Percentiles rank a stretch among this genome's conserved stretches.
phyloP scores from a whole-genome alignment of 148 eudicot genomes.

The Talinum fruticosum region DNA sequence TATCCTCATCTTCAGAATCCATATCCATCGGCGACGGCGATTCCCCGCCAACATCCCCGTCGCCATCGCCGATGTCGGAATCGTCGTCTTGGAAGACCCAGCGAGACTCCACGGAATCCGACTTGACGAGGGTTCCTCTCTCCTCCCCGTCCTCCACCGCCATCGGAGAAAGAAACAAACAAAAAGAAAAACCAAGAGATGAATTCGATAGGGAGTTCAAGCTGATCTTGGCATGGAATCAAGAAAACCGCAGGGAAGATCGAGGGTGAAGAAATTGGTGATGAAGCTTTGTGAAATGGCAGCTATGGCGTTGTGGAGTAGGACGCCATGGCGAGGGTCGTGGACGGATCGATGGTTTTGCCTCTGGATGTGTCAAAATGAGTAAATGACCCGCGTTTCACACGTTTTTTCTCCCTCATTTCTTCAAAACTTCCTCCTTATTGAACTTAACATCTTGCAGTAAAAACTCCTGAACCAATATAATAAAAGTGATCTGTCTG shows the following conservation, averaged over 20 bases:
- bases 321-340: not conserved
- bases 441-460: too few species aligned
- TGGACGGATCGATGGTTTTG: not conserved
- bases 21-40: constrained; percentile 30
- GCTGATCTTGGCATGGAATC: not conserved
- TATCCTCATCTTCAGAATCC: constrained; percentile 76
- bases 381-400: too few species aligned
- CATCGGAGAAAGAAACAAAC: constrained; percentile 16
- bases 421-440: too few species aligned
- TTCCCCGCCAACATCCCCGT: constrained; percentile 40
- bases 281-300: not conserved
- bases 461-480: too few species aligned
- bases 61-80: constrained; percentile 43
- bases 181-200: not conserved
- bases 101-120: constrained; percentile 70
- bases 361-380: too few species aligned
- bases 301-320: not conserved
- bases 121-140: constrained; percentile 46
- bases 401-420: too few species aligned
- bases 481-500: too few species aligned
- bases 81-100: constrained; percentile 69
- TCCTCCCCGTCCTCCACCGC: constrained; percentile 45
- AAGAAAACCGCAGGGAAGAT: not conserved
- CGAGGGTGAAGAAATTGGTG: not conserved
- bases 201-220: not conserved